Conservation (phyloP, 208 protist genomes). For the Lotmaria passim region DNA sequence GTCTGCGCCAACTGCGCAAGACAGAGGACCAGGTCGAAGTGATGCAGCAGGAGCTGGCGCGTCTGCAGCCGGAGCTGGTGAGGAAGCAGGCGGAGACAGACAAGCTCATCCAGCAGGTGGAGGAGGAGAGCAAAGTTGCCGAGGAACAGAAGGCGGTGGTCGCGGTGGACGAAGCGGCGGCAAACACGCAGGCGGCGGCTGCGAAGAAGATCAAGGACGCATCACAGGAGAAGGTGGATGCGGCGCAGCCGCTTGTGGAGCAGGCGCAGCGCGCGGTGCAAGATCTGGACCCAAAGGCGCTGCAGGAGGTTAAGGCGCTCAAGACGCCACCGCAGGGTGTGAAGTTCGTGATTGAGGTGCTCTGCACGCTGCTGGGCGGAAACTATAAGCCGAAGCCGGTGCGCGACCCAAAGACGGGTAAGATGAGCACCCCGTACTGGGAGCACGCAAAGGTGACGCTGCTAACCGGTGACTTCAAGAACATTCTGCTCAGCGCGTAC, state of each 20-base stretch:
- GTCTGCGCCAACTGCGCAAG: constrained; percentile 87
- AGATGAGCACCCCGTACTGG: constrained; percentile 93
- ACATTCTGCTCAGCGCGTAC: constrained; percentile 84
- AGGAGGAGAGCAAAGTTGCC: constrained; percentile 85
- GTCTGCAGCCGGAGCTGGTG: constrained; percentile 92
- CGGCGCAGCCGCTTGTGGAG: constrained; percentile 95
- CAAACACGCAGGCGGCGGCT: constrained; percentile 89
- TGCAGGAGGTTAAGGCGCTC: constrained; percentile 96
- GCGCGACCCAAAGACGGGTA: constrained; percentile 84
- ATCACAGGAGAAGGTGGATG: constrained; percentile 95
- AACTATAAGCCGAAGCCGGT: constrained; percentile 86
- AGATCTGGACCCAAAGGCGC: constrained; percentile 93
- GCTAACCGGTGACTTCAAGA: constrained; percentile 91
- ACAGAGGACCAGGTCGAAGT: constrained; percentile 96
- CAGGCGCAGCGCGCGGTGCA: constrained; percentile 93
- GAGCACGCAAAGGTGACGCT: constrained; percentile 90
- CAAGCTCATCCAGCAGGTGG: constrained; percentile 86
- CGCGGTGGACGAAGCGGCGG: constrained; percentile 89
- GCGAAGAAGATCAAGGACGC: constrained; percentile 95
- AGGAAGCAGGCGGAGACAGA: constrained; percentile 92
- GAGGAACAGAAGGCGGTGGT: constrained; percentile 89
- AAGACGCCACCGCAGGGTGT: constrained; percentile 95
- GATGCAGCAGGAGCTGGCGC: constrained; percentile 92
- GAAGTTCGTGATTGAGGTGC: constrained; percentile 94
- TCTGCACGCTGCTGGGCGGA: constrained; percentile 91